phyloP scores from a whole-genome alignment of 345 rosid genomes.

The Conringia planisiliqua region DNA sequence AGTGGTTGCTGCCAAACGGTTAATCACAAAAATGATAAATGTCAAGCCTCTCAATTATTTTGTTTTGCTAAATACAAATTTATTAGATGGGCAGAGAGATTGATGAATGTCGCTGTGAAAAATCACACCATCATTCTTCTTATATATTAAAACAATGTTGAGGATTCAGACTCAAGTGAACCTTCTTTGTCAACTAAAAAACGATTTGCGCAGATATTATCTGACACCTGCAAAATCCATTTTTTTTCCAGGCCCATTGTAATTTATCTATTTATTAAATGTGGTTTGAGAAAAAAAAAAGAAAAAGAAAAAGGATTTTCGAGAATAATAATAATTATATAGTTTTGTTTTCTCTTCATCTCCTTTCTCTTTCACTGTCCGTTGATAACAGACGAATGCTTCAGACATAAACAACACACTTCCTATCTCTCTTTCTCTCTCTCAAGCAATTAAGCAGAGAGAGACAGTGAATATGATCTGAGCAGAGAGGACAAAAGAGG shows the following conservation, averaged over 20 bases:
- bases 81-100: neutral
- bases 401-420: neutral
- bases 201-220: neutral
- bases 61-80: neutral
- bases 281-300: neutral
- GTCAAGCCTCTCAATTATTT: neutral
- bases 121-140: neutral
- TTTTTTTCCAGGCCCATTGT: slow-evolving; percentile 2
- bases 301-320: neutral
- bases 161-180: neutral
- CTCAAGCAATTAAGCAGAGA: neutral
- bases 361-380: slow-evolving; percentile 44
- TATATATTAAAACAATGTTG: neutral
- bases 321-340: slow-evolving; percentile 12
- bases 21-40: neutral
- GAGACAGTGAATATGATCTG: slow-evolving; percentile 31
- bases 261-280: slow-evolving; percentile 3
- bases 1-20: neutral
- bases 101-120: neutral
- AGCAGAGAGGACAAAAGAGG: slow-evolving; percentile 43
- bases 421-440: neutral
- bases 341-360: slow-evolving; percentile 19
- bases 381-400: slow-evolving; percentile 56
- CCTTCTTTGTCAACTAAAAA: neutral
- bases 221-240: slow-evolving; percentile 20